A percentile compares a stretch with the other conserved stretches of the same genome.
Evolutionary conservation across 768 basidiomycete species (phyloP).

Genomic region (Mycena galericulata): DNA sequence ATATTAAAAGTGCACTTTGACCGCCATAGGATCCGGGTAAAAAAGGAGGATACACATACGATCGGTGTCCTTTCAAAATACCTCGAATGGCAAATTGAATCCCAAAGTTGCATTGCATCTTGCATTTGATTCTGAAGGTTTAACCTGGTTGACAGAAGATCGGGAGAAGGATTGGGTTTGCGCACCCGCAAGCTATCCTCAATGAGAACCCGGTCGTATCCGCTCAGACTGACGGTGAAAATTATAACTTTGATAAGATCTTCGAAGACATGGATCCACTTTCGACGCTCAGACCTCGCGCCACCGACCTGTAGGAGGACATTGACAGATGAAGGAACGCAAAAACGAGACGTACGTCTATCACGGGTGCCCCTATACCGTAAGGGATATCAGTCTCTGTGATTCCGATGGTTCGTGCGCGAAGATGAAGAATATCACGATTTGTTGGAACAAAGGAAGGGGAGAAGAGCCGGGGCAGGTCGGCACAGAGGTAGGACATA

Average conservation of each 20-base stretch:
- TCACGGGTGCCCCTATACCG: slow-evolving; percentile 88
- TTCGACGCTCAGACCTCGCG: slow-evolving; percentile 91
- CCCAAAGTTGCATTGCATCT: slow-evolving; percentile 97
- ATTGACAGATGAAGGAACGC: not conserved
- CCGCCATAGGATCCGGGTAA: too few relatives aligned
- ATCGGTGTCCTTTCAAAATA: slow-evolving; percentile 97
- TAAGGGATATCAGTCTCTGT: slow-evolving; percentile 85
- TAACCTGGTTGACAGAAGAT: not conserved
- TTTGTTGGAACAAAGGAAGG: slow-evolving; percentile 79
- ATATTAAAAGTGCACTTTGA: too few relatives aligned
- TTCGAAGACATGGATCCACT: slow-evolving; percentile 96
- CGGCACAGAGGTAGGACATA: slow-evolving; percentile 79
- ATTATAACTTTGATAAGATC: slow-evolving; percentile 94
- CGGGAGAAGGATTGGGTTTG: too few relatives aligned
- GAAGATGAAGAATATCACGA: slow-evolving; percentile 88
- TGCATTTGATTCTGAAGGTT: slow-evolving; percentile 91
- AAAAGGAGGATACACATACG: slow-evolving; percentile 56
- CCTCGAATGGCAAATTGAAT: slow-evolving; percentile 96
- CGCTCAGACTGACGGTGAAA: slow-evolving; percentile 90
- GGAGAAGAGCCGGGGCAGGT: slow-evolving; percentile 83
- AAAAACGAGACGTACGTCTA: slow-evolving; percentile 63
- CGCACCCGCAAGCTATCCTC: slow-evolving; percentile 91
- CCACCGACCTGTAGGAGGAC: slow-evolving; percentile 63
- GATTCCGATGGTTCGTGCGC: slow-evolving; percentile 92
- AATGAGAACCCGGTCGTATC: slow-evolving; percentile 93